Percentiles rank a stretch among this genome's conserved stretches.
Evolutionary conservation across 352 stramenopile genomes (phyloP).

Genomic region (Pythium myriotylum): DNA sequence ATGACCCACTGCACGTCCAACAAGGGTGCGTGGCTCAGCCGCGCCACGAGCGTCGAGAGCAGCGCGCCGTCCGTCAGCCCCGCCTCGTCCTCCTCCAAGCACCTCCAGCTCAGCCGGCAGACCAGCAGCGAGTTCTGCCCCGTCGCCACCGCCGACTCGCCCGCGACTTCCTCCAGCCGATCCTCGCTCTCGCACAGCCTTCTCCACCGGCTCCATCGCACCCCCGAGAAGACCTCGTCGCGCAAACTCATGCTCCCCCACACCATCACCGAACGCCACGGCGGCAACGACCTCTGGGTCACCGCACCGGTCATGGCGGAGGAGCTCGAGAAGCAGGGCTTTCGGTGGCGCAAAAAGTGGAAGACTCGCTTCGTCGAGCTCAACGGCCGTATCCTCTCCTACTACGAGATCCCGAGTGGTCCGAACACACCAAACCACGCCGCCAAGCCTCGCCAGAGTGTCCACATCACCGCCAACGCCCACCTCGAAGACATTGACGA

Average conservation of each 20-base stretch:
- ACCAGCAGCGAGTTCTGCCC: neutral
- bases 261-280: conserved; percentile 77
- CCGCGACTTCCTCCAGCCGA: neutral
- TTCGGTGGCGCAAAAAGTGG: conserved; percentile 81
- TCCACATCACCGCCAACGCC: conserved; percentile 65
- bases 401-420: conserved; percentile 48
- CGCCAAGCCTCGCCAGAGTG: conserved; percentile 42
- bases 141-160: neutral
- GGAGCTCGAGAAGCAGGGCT: conserved; percentile 74
- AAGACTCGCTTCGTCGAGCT: conserved; percentile 74
- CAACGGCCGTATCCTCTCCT: conserved; percentile 70
- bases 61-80: conserved; percentile 15
- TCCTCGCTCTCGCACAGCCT: conserved; percentile 23
- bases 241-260: conserved; percentile 55
- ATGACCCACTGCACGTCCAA: conserved; percentile 15
- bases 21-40: conserved; percentile 13
- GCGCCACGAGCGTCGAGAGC: conserved; percentile 23
- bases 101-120: conserved; percentile 1
- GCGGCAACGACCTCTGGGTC: conserved; percentile 72
- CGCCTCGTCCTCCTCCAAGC: neutral
- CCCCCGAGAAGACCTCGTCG: conserved; percentile 16
- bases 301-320: conserved; percentile 71
- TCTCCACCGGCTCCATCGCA: conserved; percentile 21
- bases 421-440: conserved; percentile 14
- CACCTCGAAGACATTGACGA: conserved; percentile 56